phyloP scores from a whole-genome alignment of 2,329 filamentous ascomycete genomes.

The Rosellinia necatrix region DNA sequence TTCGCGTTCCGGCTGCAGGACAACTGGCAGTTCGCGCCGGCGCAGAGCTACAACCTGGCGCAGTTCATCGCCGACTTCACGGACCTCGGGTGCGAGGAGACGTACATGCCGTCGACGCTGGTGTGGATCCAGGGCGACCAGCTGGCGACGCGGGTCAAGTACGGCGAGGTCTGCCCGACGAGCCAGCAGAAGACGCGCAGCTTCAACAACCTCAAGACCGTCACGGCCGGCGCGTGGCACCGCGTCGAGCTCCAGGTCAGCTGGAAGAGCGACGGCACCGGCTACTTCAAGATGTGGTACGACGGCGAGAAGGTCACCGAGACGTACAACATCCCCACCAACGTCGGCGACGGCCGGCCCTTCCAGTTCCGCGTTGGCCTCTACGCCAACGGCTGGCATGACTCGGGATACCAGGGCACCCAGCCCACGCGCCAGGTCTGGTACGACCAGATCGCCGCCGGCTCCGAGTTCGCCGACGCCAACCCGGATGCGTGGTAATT shows the following conservation, averaged over 20 bases:
- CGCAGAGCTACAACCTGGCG: slow-evolving; percentile 52
- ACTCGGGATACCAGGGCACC: slow-evolving; percentile 40
- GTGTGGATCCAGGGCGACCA: slow-evolving; percentile 51
- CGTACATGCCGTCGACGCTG: slow-evolving; percentile 55
- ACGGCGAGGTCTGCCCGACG: slow-evolving; percentile 44
- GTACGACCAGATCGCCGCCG: slow-evolving; percentile 54
- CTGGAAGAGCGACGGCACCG: slow-evolving; percentile 51
- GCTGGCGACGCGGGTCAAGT: slow-evolving; percentile 49
- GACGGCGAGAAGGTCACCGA: slow-evolving; percentile 52
- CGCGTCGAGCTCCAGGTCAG: slow-evolving; percentile 50
- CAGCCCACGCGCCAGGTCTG: slow-evolving; percentile 49
- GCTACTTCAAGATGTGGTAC: slow-evolving; percentile 53
- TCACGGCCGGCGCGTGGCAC: slow-evolving; percentile 52
- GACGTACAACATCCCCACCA: slow-evolving; percentile 47
- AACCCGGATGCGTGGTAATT: slow-evolving; percentile 38
- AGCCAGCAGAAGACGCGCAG: slow-evolving; percentile 37
- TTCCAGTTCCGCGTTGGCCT: slow-evolving; percentile 55
- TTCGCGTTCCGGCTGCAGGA: slow-evolving; percentile 55
- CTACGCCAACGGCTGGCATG: slow-evolving; percentile 57
- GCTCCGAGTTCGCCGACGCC: slow-evolving; percentile 47
- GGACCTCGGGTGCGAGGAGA: slow-evolving; percentile 48
- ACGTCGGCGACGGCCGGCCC: slow-evolving; percentile 47
- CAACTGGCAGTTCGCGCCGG: slow-evolving; percentile 50
- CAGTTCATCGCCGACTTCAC: slow-evolving; percentile 58
- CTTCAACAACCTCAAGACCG: slow-evolving; percentile 44